Conservation (phyloP, 306 rosid genomes). For the Vicia villosa region DNA sequence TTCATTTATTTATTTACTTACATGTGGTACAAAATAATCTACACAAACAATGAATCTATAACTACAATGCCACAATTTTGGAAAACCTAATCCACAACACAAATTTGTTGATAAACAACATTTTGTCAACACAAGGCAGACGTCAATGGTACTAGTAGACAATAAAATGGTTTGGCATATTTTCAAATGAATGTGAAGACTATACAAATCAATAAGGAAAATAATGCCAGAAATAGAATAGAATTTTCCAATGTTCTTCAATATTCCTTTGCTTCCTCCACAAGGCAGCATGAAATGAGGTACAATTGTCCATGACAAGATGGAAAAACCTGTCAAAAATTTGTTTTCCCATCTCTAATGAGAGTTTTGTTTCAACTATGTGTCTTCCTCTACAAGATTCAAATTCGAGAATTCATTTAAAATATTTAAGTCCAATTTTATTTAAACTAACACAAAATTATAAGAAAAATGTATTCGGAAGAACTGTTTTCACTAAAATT, state of each 20-base stretch:
- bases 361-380: not conserved
- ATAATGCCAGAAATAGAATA: constrained; percentile 9
- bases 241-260: not conserved
- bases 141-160: constrained; percentile 36
- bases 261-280: constrained; percentile 29
- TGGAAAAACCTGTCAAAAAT: too few species aligned
- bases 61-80: constrained; percentile 5
- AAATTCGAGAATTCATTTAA: not conserved
- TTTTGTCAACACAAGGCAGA: constrained; percentile 31
- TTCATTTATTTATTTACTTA: too few species aligned
- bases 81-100: constrained; percentile 19
- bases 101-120: not conserved
- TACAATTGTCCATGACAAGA: constrained; percentile 29
- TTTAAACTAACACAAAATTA: not conserved
- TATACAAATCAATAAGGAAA: constrained; percentile 11
- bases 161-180: constrained; percentile 28
- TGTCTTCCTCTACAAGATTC: not conserved
- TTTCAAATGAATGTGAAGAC: constrained; percentile 34
- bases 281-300: constrained; percentile 12
- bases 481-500: too few species aligned
- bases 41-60: not conserved
- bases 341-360: not conserved
- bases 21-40: too few species aligned
- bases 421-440: not conserved
- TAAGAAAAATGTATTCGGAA: too few species aligned